Evolutionary conservation across 2,329 filamentous ascomycete genomes (phyloP), one percentile per base, ranked within the genome.

Genomic region (Talaromyces sp.): DNA sequence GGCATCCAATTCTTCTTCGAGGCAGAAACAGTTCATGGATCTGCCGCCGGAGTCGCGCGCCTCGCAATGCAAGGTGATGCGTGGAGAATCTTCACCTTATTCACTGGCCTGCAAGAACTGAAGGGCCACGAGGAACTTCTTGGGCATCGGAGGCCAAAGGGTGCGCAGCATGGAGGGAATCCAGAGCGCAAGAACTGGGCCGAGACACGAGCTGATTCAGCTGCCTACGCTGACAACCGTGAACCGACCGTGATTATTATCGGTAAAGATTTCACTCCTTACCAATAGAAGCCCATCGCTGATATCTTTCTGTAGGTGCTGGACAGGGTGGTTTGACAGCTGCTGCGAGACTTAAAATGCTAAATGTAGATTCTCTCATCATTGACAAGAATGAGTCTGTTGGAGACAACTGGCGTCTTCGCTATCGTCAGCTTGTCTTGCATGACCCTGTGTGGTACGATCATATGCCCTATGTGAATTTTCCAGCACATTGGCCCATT

Each of bases 1-100:
- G 85, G 85, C 2, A 77, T 91, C 0, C 80, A 84, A 58, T 84
- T 85, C 65, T 88, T 87, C 69, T 75, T 88, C 59, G 80, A 73
- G 0, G 76, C 88, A 25, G 79, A 84, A 2, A 88, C 85, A 0
- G 75, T 79, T 6, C 69, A 85, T 1, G 88, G 88, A 0, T 69
- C 69, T 0, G 89, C 88, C 0, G 75, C 80, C 1, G 89, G 89
- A 1, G 69, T 90, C 1, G 79, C 85, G 0, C 79, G 86, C 3
- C 73, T 91, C 0, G 75, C 76, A 67, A 72, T 36, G n/a, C 36
- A 76, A 8, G 76, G 74, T 0, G 75, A 73, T 2, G 64, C 75
- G 5, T 91, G 87, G 87, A 88, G 87, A 72, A 84, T 86, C 0
- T 89, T 86, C 68, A 88, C 86, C 1, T 70, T 91, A 0, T 90